phyloP scores from a whole-genome alignment of 2,329 filamentous ascomycete species.

The Botrytis deweyae region DNA sequence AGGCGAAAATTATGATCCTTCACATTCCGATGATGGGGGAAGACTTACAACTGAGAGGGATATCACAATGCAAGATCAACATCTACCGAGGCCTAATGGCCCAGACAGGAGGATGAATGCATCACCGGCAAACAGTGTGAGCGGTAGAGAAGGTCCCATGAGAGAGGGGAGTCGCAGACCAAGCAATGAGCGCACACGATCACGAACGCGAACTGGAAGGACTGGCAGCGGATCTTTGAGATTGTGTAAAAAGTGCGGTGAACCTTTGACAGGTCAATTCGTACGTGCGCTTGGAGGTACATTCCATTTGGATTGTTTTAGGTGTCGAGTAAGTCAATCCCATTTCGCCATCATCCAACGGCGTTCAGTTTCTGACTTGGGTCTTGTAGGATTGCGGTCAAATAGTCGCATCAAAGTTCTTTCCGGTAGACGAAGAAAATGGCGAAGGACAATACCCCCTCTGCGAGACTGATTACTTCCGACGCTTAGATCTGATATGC shows the following conservation, averaged over 20 bases:
- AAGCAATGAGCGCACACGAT: constrained; percentile 58
- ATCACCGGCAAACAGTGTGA: constrained; percentile 35
- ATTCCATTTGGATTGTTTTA: constrained; percentile 97
- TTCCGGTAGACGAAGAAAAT: constrained; percentile 89
- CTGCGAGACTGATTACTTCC: constrained; percentile 97
- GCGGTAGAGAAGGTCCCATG: constrained; percentile 32
- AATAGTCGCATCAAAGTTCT: constrained; percentile 98
- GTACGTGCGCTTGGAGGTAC: constrained; percentile 91
- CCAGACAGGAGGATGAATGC: constrained; percentile 35
- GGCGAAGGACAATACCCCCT: constrained; percentile 86
- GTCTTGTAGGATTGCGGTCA: constrained; percentile 80
- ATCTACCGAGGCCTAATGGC: constrained; percentile 34
- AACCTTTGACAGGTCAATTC: constrained; percentile 89
- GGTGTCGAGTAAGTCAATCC: constrained; percentile 69
- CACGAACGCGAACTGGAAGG: constrained; percentile 53
- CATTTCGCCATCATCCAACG: background rate
- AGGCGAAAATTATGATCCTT: constrained; percentile 30
- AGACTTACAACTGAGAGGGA: constrained; percentile 33
- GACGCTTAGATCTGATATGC: constrained; percentile 85
- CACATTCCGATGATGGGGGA: constrained; percentile 28
- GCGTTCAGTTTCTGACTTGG: constrained; percentile 29
- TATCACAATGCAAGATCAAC: constrained; percentile 26
- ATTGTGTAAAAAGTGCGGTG: constrained; percentile 82
- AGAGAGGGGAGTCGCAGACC: constrained; percentile 27
- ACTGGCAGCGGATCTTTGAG: constrained; percentile 60